Conservation (phyloP, 768 basidiomycete genomes). For the Amanita pseudoporphyria region DNA sequence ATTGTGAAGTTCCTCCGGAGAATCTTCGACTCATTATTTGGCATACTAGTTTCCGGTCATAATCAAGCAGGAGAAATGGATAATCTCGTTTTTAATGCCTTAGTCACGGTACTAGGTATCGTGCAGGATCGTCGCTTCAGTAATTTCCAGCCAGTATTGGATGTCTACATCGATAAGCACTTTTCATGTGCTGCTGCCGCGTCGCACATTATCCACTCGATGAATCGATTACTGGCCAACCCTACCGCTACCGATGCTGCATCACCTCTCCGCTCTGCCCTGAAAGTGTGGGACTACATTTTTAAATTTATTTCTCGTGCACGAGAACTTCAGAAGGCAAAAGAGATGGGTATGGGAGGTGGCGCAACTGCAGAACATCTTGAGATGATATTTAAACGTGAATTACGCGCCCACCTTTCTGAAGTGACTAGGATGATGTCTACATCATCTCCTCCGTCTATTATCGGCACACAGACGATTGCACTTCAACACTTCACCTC, state of each 20-base stretch:
- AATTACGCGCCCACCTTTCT: slow-evolving; percentile 63
- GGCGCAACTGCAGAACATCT: slow-evolving; percentile 82
- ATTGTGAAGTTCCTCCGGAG: slow-evolving; percentile 88
- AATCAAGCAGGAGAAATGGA: slow-evolving; percentile 79
- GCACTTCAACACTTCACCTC: slow-evolving; percentile 91
- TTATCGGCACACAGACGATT: slow-evolving; percentile 94
- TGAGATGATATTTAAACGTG: slow-evolving; percentile 77
- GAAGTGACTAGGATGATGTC: slow-evolving; percentile 90
- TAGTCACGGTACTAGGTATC: slow-evolving; percentile 87
- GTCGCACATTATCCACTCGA: slow-evolving; percentile 77
- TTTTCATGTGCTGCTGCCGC: slow-evolving; percentile 76
- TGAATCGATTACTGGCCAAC: slow-evolving; percentile 72
- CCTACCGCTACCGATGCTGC: slow-evolving; percentile 68
- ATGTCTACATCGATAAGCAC: slow-evolving; percentile 87
- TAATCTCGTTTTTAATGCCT: slow-evolving; percentile 77
- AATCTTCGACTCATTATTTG: slow-evolving; percentile 90
- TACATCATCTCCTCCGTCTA: slow-evolving; percentile 62
- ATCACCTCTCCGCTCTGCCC: slow-evolving; percentile 71
- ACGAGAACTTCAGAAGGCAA: slow-evolving; percentile 76
- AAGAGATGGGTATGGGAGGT: slow-evolving; percentile 69
- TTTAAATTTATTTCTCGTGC: slow-evolving; percentile 93
- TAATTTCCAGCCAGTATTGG: slow-evolving; percentile 89
- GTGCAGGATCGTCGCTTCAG: slow-evolving; percentile 91
- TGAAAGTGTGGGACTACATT: slow-evolving; percentile 96
- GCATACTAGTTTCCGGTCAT: slow-evolving; percentile 65